phyloP scores from a whole-genome alignment of 371 early-diverging fungal genomes.

The Mortierella polycephala region DNA sequence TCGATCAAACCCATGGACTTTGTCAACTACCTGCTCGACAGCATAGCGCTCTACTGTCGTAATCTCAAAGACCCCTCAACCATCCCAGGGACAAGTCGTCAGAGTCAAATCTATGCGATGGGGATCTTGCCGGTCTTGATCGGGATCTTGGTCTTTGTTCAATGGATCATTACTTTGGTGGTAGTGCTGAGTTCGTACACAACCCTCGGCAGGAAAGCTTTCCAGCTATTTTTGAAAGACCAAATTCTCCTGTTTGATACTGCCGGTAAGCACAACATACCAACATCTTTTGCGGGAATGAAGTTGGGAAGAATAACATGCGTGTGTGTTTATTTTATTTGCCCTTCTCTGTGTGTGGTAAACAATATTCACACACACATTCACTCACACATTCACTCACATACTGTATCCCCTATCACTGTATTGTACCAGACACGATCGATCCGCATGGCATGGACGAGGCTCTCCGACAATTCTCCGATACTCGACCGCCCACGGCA shows the following conservation, averaged over 20 bases:
- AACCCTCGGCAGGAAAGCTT: conserved; percentile 18
- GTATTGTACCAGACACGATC: conserved; percentile 17
- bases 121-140: conserved; percentile 23
- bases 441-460: conserved; percentile 41
- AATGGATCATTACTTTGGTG: conserved; percentile 16
- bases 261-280: conserved; percentile 17
- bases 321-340: background rate
- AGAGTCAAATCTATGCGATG: conserved; percentile 26
- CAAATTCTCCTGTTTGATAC: conserved; percentile 38
- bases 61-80: conserved; percentile 24
- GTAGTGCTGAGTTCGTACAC: conserved; percentile 28
- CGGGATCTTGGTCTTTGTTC: conserved; percentile 29
- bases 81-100: conserved; percentile 22
- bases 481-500: background rate
- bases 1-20: conserved; percentile 31
- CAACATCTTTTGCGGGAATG: background rate
- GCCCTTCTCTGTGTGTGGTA: background rate
- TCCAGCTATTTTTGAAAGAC: conserved; percentile 24
- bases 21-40: conserved; percentile 13
- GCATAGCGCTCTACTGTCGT: conserved; percentile 5
- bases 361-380: too few species aligned
- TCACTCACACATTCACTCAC: background rate
- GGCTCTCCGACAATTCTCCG: conserved; percentile 26
- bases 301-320: background rate
- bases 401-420: background rate